Evolutionary conservation across 2,329 filamentous ascomycete genomes (phyloP).

Genomic region (Aspergillus eucalypticola): DNA sequence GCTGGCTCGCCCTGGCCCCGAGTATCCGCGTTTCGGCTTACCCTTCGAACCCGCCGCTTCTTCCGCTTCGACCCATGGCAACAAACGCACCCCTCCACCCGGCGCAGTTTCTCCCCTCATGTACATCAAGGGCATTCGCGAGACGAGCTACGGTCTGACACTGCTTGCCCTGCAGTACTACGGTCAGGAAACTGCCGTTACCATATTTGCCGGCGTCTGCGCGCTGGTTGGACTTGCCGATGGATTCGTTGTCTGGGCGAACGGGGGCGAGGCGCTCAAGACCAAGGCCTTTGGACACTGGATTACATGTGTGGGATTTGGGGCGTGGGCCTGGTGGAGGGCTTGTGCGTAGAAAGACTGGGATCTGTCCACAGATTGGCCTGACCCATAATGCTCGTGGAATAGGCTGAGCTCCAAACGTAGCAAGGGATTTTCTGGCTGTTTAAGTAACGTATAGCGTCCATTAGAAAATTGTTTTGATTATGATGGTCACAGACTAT

Average conservation of each 20-base stretch:
- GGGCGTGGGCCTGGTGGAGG: constrained; percentile 15
- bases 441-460: no score
- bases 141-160: constrained; percentile 18
- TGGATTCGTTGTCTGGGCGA: constrained; percentile 14
- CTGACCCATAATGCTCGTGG: no score
- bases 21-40: constrained; percentile 12
- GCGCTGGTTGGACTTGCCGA: constrained; percentile 15
- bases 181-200: constrained; percentile 14
- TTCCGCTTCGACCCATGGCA: background rate
- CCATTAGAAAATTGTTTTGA: no score
- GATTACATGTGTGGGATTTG: constrained; percentile 4
- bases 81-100: background rate
- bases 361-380: no score
- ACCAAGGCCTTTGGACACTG: constrained; percentile 18
- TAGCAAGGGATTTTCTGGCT: no score
- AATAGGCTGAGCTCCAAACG: no score
- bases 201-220: constrained; percentile 10
- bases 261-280: constrained; percentile 10
- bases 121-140: constrained; percentile 20
- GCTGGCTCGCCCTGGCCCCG: constrained; percentile 6
- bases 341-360: constrained; percentile 10
- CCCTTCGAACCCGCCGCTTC: constrained; percentile 4
- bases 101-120: constrained; percentile 16
- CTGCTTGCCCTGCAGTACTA: constrained; percentile 15
- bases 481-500: no score